Evolutionary conservation across 2,329 filamentous ascomycete species (phyloP).

Genomic region (Aspergillus proliferans): DNA sequence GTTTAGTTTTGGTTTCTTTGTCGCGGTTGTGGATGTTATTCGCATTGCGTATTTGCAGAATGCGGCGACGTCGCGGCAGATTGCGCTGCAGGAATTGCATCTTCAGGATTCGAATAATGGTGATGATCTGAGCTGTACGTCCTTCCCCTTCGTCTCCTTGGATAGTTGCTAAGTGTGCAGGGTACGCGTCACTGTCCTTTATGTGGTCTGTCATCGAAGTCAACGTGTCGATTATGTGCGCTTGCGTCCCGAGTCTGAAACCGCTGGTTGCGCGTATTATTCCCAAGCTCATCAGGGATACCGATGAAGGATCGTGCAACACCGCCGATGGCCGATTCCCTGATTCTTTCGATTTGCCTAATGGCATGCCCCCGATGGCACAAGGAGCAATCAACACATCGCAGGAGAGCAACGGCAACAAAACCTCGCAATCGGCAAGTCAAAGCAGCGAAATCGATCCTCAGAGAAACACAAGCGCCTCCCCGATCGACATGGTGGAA

Average conservation of each 20-base stretch:
- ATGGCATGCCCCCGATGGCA: background rate
- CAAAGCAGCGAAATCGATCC: constrained; percentile 6
- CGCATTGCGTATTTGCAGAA: constrained; percentile 84
- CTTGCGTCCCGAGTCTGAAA: constrained; percentile 87
- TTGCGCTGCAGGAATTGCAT: constrained; percentile 21
- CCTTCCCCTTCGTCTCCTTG: background rate
- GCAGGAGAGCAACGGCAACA: constrained; percentile 10
- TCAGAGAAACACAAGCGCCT: constrained; percentile 2
- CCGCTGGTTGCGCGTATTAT: constrained; percentile 65
- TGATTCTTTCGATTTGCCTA: background rate
- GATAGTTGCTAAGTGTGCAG: constrained; percentile 46
- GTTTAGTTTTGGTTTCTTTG: constrained; percentile 81
- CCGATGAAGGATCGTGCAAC: constrained; percentile 20
- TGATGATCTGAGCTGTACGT: constrained; percentile 49
- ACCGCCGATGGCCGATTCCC: constrained; percentile 6
- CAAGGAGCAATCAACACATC: constrained; percentile 1
- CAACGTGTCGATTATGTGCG: constrained; percentile 82
- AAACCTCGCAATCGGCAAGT: constrained; percentile 13
- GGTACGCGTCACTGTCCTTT: constrained; percentile 75
- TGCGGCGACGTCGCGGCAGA: constrained; percentile 46
- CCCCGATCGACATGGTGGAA: constrained; percentile 41
- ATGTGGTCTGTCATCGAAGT: constrained; percentile 96
- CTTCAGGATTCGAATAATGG: constrained; percentile 35
- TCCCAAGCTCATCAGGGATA: constrained; percentile 51
- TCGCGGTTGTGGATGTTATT: constrained; percentile 80